Percentiles rank a stretch among this genome's conserved stretches.
Evolutionary conservation across 495 filamentous ascomycete species (phyloP).

Genomic region (Hypoxylon rickii): DNA sequence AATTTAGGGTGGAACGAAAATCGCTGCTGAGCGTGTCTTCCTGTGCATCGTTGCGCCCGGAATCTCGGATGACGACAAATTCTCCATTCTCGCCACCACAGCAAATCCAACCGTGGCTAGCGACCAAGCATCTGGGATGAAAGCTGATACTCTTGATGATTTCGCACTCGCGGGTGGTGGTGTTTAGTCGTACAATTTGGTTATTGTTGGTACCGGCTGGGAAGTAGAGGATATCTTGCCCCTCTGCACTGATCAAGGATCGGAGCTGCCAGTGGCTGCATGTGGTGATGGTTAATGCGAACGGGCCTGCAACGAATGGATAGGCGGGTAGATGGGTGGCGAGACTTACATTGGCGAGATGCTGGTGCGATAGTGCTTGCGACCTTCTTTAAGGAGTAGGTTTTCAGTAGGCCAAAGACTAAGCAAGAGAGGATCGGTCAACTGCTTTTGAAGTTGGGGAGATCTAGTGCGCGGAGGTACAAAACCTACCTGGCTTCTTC

Average conservation of each 20-base stretch:
- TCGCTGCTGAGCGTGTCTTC: slow-evolving; percentile 41
- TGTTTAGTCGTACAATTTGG: slow-evolving; percentile 74
- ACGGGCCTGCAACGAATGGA: slow-evolving; percentile 10
- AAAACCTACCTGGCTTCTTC: slow-evolving; percentile 53
- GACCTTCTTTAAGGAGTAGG: slow-evolving; percentile 66
- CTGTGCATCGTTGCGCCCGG: slow-evolving; percentile 35
- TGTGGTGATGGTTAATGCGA: slow-evolving; percentile 13
- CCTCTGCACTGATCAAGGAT: slow-evolving; percentile 82
- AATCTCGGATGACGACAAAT: slow-evolving; percentile 72
- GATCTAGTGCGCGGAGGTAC: slow-evolving; percentile 4
- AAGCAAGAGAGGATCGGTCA: slow-evolving; percentile 21
- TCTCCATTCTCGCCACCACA: slow-evolving; percentile 85
- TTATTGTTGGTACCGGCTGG: slow-evolving; percentile 62
- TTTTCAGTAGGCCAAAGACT: slow-evolving; percentile 55
- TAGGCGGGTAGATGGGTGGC: slow-evolving; percentile 23
- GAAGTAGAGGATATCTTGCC: slow-evolving; percentile 79
- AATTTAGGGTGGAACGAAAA: slow-evolving; percentile 11
- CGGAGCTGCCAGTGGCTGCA: slow-evolving; percentile 88
- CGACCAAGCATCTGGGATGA: slow-evolving; percentile 79
- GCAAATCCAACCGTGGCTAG: slow-evolving; percentile 84
- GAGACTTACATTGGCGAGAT: slow-evolving; percentile 73
- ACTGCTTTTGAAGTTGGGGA: slow-evolving; percentile 10
- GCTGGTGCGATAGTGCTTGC: slow-evolving; percentile 73
- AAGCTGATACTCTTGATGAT: slow-evolving; percentile 80
- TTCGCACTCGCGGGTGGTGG: slow-evolving; percentile 71